A percentile compares a stretch with the other conserved stretches of the same genome.
Conservation (phyloP, 2,329 filamentous ascomycete genomes). For the Teratosphaeriaceae sp. region DNA sequence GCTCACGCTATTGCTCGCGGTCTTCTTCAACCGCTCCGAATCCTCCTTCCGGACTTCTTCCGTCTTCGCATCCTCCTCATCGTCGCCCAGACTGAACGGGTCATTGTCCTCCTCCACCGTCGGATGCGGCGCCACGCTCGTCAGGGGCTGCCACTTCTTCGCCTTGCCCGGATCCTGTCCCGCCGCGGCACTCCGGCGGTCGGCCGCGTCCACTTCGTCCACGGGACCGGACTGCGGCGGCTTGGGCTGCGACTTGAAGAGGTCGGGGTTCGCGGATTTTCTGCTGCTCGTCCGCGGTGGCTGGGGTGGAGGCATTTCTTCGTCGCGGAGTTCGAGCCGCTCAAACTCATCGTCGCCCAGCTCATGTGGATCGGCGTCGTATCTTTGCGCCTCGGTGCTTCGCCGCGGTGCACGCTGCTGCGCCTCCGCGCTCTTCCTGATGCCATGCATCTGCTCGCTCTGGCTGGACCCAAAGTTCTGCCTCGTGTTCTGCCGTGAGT, state of each 20-base stretch:
- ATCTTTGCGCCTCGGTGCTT: conserved; percentile 83
- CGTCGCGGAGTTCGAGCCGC: conserved; percentile 55
- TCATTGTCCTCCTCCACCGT: conserved; percentile 79
- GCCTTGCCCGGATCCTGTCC: conserved; percentile 48
- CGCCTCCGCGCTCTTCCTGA: conserved; percentile 27
- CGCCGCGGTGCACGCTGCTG: conserved; percentile 40
- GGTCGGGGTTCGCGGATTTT: conserved; percentile 65
- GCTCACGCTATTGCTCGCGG: conserved; percentile 48
- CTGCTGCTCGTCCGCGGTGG: conserved; percentile 51
- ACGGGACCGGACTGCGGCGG: conserved; percentile 55
- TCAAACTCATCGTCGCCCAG: conserved; percentile 78
- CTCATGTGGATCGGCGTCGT: conserved; percentile 89
- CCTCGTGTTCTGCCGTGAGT: conserved; percentile 23
- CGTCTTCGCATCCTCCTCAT: conserved; percentile 72
- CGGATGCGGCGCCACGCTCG: conserved; percentile 74
- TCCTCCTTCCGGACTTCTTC: conserved; percentile 53
- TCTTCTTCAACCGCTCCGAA: conserved; percentile 44
- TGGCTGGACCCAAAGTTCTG: conserved; percentile 32
- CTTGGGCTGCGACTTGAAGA: conserved; percentile 65
- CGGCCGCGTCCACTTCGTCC: conserved; percentile 72
- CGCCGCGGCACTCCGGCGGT: conserved; percentile 40
- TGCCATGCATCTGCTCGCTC: conserved; percentile 34
- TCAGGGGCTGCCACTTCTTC: conserved; percentile 97
- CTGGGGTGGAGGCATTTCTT: conserved; percentile 47
- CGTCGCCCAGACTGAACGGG: conserved; percentile 92